Conservation (phyloP, 768 basidiomycete species). For the Tylopilus cervinicoccineus region DNA sequence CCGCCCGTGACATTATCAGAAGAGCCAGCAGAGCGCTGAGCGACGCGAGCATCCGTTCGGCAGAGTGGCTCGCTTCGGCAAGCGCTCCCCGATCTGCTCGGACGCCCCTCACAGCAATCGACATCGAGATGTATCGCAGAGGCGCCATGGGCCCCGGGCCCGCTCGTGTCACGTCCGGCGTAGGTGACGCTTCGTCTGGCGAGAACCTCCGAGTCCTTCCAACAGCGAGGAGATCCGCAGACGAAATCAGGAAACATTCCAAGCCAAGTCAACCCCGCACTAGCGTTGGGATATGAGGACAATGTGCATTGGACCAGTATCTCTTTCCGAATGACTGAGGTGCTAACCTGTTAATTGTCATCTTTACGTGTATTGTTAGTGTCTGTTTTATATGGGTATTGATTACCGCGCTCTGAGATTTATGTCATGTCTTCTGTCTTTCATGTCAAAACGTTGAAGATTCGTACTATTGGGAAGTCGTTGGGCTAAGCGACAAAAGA, state of each 20-base stretch:
- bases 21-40: conserved; percentile 23
- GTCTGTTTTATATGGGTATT: conserved; percentile 3
- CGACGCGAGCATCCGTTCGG: conserved; percentile 28
- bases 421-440: not conserved
- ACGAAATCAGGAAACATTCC: not conserved
- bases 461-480: conserved; percentile 7
- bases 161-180: not conserved
- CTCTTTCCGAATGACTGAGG: not conserved
- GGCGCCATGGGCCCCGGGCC: conserved; percentile 10
- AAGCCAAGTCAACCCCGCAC: not conserved
- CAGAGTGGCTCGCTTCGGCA: conserved; percentile 29
- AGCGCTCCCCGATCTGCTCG: conserved; percentile 9
- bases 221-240: conserved; percentile 4
- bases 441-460: not conserved
- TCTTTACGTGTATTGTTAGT: conserved; percentile 13
- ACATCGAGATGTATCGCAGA: conserved; percentile 27
- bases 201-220: not conserved
- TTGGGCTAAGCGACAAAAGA: conserved; percentile 2
- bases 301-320: conserved; percentile 12
- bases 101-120: conserved; percentile 14
- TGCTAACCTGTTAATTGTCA: not conserved
- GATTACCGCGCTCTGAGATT: not conserved
- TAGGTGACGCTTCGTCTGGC: not conserved
- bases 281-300: conserved; percentile 36
- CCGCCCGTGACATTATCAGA: conserved; percentile 13